Evolutionary conservation across 306 rosid species (phyloP).

Genomic region (Medicago lupulina): DNA sequence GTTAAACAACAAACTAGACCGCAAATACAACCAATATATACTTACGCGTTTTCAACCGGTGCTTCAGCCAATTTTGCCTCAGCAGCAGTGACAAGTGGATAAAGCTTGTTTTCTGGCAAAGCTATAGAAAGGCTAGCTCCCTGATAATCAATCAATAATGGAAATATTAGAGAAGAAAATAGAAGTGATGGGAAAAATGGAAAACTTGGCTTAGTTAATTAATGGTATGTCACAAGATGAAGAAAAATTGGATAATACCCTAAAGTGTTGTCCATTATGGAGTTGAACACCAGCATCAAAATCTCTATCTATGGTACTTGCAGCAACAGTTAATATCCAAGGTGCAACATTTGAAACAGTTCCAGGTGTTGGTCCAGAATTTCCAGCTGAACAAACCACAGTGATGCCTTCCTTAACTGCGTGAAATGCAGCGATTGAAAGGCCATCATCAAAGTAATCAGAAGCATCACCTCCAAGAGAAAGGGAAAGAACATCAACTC

Average conservation of each 20-base stretch:
- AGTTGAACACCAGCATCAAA: conserved; percentile 56
- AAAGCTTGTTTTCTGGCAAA: conserved; percentile 50
- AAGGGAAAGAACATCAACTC: conserved; percentile 70
- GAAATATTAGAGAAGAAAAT: not conserved
- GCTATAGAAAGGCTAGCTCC: conserved; percentile 60
- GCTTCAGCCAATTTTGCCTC: conserved; percentile 47
- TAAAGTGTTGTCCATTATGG: conserved; percentile 50
- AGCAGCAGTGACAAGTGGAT: conserved; percentile 60
- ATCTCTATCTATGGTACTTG: conserved; percentile 72
- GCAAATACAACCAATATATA: not conserved
- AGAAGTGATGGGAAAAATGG: not conserved
- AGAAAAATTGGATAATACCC: conserved; percentile 43
- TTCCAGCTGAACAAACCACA: conserved; percentile 67
- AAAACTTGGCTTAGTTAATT: not conserved
- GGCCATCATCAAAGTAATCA: conserved; percentile 43
- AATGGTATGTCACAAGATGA: not conserved
- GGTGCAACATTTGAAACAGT: conserved; percentile 65
- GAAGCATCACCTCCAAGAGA: conserved; percentile 53
- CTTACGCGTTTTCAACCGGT: conserved; percentile 48
- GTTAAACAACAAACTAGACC: too few species aligned
- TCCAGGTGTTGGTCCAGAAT: conserved; percentile 56
- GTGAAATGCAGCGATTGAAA: conserved; percentile 69
- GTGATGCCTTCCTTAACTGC: conserved; percentile 61
- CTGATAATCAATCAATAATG: conserved; percentile 37
- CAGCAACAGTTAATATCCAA: conserved; percentile 79